Evolutionary conservation across 2,329 filamentous ascomycete genomes (phyloP), one percentile per base, ranked within the genome.

Genomic region (Westerdykella ornata): DNA sequence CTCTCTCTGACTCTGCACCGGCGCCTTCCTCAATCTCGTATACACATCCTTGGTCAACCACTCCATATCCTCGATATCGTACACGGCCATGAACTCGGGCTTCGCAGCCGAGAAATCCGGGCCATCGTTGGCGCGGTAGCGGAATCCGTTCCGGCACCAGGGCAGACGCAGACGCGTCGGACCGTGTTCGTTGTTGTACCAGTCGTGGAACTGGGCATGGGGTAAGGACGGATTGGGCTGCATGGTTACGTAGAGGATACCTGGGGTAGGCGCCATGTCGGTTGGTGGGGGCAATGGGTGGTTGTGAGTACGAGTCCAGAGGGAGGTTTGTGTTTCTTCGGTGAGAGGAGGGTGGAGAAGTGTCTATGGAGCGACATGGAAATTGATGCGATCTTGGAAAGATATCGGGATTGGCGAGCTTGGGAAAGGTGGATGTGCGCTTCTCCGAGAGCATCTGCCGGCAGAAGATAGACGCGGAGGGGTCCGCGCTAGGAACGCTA

Each of bases 121-220:
- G n/a, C 30, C 30, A 61, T 90, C 85, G 13, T 70, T 76, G 7
- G 85, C 83, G 18, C 74, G 76, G 68, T 88, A 94, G 33, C 88
- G 82, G 53, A 92, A 82, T 44, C 88, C 88, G 63, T 87, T 92
- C 52, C 69, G 62, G 60, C 89, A 81, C 54, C 84, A 81, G 3
- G 85, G 79, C 12, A 94, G 70, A 37, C 86, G 82, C 5, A 94
- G 76, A 36, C 88, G 83, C 13, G 81, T 78, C 14, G 88, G 88
- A 40, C 88, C 88, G 68, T 94, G 88, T 70, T 94, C 88, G 66
- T 88, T 92, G 71, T 94, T 89, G 72, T 94, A 94, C 62, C 62
- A 65, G 63, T 94, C 86, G 66, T 94, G 84, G 68, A 94, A 94
- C 57, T 85, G 80, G 47, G 78, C 72, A 36, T 75, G 67, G 41